Conservation (phyloP, 345 rosid genomes). For the Gossypioides kirkii region DNA sequence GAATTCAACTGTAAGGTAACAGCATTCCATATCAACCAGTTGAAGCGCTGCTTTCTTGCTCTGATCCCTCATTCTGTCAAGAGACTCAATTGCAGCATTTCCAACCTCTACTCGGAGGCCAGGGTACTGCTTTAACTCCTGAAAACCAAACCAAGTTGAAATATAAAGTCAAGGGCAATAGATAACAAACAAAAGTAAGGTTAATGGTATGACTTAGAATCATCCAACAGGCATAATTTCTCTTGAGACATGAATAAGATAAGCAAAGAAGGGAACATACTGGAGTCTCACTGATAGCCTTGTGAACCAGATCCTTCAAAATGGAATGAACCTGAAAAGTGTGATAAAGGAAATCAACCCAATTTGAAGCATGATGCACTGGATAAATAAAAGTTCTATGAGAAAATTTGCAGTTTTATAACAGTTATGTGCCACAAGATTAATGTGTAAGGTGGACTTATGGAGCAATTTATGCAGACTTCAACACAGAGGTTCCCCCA, state of each 20-base stretch:
- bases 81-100: slow-evolving; percentile 87
- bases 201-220: background rate
- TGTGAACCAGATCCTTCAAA: slow-evolving; percentile 94
- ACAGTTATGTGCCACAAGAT: background rate
- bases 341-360: background rate
- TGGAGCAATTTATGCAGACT: background rate
- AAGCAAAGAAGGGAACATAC: slow-evolving; percentile 42
- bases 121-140: slow-evolving; percentile 97
- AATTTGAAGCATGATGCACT: background rate
- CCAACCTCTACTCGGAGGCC: slow-evolving; percentile 84
- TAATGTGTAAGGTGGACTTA: background rate
- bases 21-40: slow-evolving; percentile 91
- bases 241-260: background rate
- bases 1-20: slow-evolving; percentile 96
- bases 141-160: slow-evolving; percentile 23
- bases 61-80: slow-evolving; percentile 81
- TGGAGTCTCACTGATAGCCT: slow-evolving; percentile 75
- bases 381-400: background rate
- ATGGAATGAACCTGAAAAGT: slow-evolving; percentile 59
- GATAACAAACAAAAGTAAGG: background rate
- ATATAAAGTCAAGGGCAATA: background rate
- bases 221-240: slow-evolving; percentile 1
- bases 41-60: slow-evolving; percentile 89
- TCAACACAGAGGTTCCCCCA: background rate
- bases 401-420: background rate